A percentile compares a stretch with the other conserved stretches of the same genome.
Evolutionary conservation across 768 basidiomycete genomes (phyloP).

Genomic region (Russula compacta): DNA sequence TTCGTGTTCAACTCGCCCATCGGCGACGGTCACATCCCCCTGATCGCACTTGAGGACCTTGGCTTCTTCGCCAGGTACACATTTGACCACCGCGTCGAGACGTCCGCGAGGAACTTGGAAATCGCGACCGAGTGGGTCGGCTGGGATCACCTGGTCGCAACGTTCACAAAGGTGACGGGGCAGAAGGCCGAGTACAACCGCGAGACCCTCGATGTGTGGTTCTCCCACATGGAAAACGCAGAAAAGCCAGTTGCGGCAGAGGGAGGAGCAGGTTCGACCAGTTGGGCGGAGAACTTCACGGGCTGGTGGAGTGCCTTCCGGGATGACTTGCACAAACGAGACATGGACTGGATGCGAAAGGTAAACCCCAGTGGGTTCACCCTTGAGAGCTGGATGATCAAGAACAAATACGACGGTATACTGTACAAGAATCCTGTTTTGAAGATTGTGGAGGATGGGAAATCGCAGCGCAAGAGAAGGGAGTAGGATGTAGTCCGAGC

Average conservation of each 20-base stretch:
- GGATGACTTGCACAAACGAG: conserved; percentile 35
- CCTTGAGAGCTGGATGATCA: conserved; percentile 8
- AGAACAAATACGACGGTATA: conserved; percentile 8
- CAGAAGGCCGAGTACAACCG: conserved; percentile 20
- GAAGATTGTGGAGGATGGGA: conserved; percentile 5
- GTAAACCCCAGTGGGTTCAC: conserved; percentile 8
- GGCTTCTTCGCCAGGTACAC: conserved; percentile 27
- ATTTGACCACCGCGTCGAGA: conserved; percentile 25
- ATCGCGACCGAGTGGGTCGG: conserved; percentile 23
- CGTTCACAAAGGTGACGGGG: conserved; percentile 26
- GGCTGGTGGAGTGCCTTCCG: conserved; percentile 37
- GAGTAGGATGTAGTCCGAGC: neutral
- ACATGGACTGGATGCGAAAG: conserved; percentile 37
- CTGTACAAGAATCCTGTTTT: neutral
- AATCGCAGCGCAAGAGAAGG: neutral
- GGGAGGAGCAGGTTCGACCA: conserved; percentile 17
- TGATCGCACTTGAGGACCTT: conserved; percentile 27
- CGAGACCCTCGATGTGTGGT: conserved; percentile 21
- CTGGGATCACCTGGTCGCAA: conserved; percentile 24
- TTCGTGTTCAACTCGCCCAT: conserved; percentile 26
- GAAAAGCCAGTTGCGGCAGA: conserved; percentile 23
- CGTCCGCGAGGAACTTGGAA: conserved; percentile 24
- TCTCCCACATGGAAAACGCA: conserved; percentile 13
- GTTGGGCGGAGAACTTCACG: conserved; percentile 33
- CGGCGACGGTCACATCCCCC: conserved; percentile 23